These are phyloP conservation scores for Erodium maritimum DNA, from an alignment of 345 rosid genomes.

Conservation along the genomic window DNA sequence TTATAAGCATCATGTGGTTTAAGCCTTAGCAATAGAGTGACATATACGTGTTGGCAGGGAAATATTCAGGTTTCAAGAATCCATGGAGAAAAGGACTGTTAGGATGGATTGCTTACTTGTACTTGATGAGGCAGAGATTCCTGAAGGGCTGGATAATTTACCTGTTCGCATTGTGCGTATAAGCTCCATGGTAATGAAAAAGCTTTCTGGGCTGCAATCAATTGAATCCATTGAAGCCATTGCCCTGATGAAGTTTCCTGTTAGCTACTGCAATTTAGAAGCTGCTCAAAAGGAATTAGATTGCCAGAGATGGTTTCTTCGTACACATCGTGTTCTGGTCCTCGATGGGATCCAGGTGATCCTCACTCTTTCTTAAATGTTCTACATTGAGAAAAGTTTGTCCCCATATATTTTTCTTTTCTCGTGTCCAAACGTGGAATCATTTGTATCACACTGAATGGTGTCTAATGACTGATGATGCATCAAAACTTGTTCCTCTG, in stretches of 20 bases:
- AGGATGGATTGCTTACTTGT: constrained; percentile 53
- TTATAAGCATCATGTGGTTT: neutral
- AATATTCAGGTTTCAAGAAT: constrained; percentile 39
- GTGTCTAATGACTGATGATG: neutral
- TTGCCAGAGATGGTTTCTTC: constrained; percentile 52
- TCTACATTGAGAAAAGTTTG: neutral
- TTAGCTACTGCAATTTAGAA: constrained; percentile 35
- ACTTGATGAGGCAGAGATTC: constrained; percentile 44
- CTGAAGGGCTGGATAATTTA: constrained; percentile 29
- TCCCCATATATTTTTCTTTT: neutral
- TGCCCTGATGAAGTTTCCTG: constrained; percentile 69
- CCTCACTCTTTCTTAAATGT: neutral
- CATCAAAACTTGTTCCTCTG: neutral
- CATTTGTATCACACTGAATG: neutral
- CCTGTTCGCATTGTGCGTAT: constrained; percentile 32
- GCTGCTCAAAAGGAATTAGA: constrained; percentile 17
- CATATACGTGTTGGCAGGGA: constrained; percentile 36
- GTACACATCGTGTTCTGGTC: constrained; percentile 57
- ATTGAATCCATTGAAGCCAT: constrained; percentile 64
- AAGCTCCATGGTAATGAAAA: constrained; percentile 62
- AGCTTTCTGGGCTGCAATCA: constrained; percentile 70
- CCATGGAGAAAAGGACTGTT: constrained; percentile 19
- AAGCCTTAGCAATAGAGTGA: neutral
- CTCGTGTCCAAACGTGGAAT: neutral
- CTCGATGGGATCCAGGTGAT: constrained; percentile 80